phyloP scores from a whole-genome alignment of 768 basidiomycete species.

The Lyophyllum semitale region DNA sequence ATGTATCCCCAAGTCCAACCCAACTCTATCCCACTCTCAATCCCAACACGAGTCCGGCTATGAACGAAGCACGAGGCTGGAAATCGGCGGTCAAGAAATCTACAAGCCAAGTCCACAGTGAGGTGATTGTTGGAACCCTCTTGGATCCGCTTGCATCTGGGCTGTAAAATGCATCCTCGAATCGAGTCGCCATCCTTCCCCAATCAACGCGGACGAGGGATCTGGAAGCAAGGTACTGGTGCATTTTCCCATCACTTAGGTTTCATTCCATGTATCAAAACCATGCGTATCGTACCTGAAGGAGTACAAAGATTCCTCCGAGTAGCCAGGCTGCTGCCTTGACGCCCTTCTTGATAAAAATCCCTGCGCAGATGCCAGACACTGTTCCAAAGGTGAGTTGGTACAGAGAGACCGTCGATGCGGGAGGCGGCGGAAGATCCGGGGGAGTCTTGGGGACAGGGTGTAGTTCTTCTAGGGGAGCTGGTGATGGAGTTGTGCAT shows the following conservation, averaged over 20 bases:
- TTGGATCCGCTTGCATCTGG: conserved; percentile 54
- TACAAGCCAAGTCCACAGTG: conserved; percentile 67
- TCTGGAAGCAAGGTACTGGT: conserved; percentile 76
- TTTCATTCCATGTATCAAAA: background rate
- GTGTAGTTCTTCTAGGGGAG: conserved; percentile 2
- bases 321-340: conserved; percentile 80
- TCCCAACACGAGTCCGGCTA: conserved; percentile 82
- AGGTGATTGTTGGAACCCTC: conserved; percentile 63
- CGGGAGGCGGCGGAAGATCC: conserved; percentile 54
- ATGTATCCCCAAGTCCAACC: too few species aligned
- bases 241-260: background rate
- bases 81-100: conserved; percentile 93
- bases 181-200: conserved; percentile 60
- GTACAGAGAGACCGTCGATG: conserved; percentile 76
- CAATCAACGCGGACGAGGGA: conserved; percentile 83
- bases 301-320: conserved; percentile 88
- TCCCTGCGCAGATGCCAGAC: conserved; percentile 84
- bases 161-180: conserved; percentile 74
- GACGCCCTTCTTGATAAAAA: conserved; percentile 95
- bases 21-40: conserved; percentile 73
- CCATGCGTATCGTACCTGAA: conserved; percentile 63
- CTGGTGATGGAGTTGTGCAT: background rate
- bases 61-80: conserved; percentile 85
- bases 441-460: background rate
- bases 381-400: conserved; percentile 90